A percentile compares a stretch with the other conserved stretches of the same genome.
Evolutionary conservation across 306 rosid genomes (phyloP).

Genomic region (Urtica urens): DNA sequence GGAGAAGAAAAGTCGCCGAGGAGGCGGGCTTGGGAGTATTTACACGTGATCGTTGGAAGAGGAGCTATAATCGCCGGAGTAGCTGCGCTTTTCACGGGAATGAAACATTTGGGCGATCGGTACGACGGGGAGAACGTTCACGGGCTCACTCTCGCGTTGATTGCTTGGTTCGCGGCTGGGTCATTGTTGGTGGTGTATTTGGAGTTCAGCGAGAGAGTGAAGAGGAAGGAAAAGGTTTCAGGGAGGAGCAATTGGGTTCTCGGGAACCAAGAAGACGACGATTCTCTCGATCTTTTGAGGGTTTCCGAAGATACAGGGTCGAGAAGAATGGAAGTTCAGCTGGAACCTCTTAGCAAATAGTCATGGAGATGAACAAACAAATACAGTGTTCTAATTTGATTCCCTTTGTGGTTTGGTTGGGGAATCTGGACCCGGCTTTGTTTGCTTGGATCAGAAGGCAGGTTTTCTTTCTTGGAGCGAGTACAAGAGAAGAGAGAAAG

Average conservation of each 20-base stretch:
- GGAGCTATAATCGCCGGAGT: constrained; percentile 53
- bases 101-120: constrained; percentile 80
- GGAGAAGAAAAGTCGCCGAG: constrained; percentile 42
- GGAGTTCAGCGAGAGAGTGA: constrained; percentile 41
- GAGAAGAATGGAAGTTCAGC: constrained; percentile 72
- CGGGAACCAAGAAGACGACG: constrained; percentile 68
- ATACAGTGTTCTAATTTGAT: constrained; percentile 12
- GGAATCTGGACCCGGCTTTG: constrained; percentile 19
- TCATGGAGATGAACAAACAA: constrained; percentile 2
- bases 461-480: constrained; percentile 3
- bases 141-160: constrained; percentile 61
- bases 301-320: constrained; percentile 35
- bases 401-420: background rate
- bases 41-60: constrained; percentile 61
- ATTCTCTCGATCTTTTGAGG: constrained; percentile 66
- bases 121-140: constrained; percentile 58
- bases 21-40: constrained; percentile 75
- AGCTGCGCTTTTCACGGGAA: constrained; percentile 68
- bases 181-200: constrained; percentile 44
- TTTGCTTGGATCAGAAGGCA: constrained; percentile 9
- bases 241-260: constrained; percentile 88
- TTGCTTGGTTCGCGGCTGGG: constrained; percentile 51
- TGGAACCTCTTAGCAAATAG: constrained; percentile 76
- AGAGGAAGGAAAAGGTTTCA: constrained; percentile 24
- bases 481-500: background rate